Conservation (phyloP, 2,329 filamentous ascomycete genomes). For the Stagonosporopsis cucurbitacearum region DNA sequence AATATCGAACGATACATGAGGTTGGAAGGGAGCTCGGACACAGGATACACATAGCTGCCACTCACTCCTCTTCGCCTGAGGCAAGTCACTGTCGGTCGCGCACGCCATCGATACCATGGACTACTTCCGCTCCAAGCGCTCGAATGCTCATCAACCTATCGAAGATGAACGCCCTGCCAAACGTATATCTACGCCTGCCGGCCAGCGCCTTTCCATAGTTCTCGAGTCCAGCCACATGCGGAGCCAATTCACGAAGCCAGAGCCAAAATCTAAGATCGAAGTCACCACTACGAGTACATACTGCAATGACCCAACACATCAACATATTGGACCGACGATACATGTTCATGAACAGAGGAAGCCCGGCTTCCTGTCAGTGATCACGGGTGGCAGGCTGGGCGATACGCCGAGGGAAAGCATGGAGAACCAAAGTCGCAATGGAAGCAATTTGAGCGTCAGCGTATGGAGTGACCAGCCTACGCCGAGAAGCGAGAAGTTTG, state of each 20-base stretch:
- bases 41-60: slow-evolving; percentile 1
- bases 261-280: slow-evolving; percentile 34
- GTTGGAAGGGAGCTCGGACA: slow-evolving; percentile 11
- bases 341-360: slow-evolving; percentile 28
- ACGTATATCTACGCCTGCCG: slow-evolving; percentile 52
- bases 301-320: slow-evolving; percentile 37
- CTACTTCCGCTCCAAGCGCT: slow-evolving; percentile 33
- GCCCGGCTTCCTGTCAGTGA: slow-evolving; percentile 26
- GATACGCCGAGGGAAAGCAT: slow-evolving; percentile 41
- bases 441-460: slow-evolving; percentile 43
- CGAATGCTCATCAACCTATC: slow-evolving; percentile 32
- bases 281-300: slow-evolving; percentile 39
- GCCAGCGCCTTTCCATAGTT: slow-evolving; percentile 51
- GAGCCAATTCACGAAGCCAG: slow-evolving; percentile 27
- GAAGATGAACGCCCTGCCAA: slow-evolving; percentile 45
- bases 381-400: slow-evolving; percentile 33
- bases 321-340: slow-evolving; percentile 31
- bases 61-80: slow-evolving; percentile 7
- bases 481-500: slow-evolving; percentile 43
- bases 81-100: slow-evolving; percentile 1
- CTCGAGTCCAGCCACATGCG: slow-evolving; percentile 42
- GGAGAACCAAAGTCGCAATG: slow-evolving; percentile 33
- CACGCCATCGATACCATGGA: slow-evolving; percentile 29
- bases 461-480: slow-evolving; percentile 43
- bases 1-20: slow-evolving; percentile 17